phyloP scores from a whole-genome alignment of 2,329 filamentous ascomycete species.

The Botrytis fabae region DNA sequence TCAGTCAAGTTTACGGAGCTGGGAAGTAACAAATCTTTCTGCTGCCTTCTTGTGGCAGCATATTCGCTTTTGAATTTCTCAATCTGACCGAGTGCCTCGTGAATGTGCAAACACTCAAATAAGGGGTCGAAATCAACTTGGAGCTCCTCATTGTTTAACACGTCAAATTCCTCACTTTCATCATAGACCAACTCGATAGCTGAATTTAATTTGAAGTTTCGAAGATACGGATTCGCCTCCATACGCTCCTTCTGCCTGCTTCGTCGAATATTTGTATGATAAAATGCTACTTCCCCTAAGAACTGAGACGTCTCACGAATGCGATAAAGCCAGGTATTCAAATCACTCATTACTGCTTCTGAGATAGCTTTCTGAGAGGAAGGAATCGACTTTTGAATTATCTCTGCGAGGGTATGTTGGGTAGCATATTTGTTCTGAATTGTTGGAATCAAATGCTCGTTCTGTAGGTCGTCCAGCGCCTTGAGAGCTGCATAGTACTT shows the following conservation, averaged over 20 bases:
- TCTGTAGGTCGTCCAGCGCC: slow-evolving; percentile 91
- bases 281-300: slow-evolving; percentile 92
- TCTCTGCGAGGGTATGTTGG: slow-evolving; percentile 89
- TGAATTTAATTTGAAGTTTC: slow-evolving; percentile 89
- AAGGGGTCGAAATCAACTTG: slow-evolving; percentile 93
- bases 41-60: slow-evolving; percentile 82
- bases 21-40: slow-evolving; percentile 88
- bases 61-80: slow-evolving; percentile 92
- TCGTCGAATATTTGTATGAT: slow-evolving; percentile 86
- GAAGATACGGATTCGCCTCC: slow-evolving; percentile 59
- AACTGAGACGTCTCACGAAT: slow-evolving; percentile 97
- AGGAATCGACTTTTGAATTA: slow-evolving; percentile 95
- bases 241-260: slow-evolving; percentile 79
- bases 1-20: slow-evolving; percentile 72
- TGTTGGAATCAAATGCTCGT: slow-evolving; percentile 78
- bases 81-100: slow-evolving; percentile 87
- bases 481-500: slow-evolving; percentile 95
- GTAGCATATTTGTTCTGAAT: slow-evolving; percentile 83
- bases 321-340: slow-evolving; percentile 95
- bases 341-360: slow-evolving; percentile 92
- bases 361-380: slow-evolving; percentile 90
- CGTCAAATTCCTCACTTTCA: slow-evolving; percentile 92
- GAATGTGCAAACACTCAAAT: slow-evolving; percentile 94
- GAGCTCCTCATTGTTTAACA: slow-evolving; percentile 91
- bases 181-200: slow-evolving; percentile 94